Conservation (phyloP, 306 rosid species). For the Medicago arabica region DNA sequence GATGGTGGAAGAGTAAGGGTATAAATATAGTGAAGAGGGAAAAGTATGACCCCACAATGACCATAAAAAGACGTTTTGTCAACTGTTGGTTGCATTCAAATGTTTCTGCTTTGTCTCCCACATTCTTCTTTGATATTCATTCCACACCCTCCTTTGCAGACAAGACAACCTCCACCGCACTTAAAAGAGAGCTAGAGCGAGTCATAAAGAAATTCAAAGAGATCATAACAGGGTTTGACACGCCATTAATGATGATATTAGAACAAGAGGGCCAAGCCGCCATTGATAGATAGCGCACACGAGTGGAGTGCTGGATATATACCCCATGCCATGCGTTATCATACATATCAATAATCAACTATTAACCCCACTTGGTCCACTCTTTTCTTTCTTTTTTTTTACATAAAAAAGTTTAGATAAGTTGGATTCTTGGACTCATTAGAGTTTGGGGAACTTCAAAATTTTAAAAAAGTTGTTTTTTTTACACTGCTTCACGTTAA, state of each 20-base stretch:
- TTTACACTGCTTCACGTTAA: no score
- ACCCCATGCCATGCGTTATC: conserved; percentile 58
- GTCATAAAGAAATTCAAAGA: neutral
- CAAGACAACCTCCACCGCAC: conserved; percentile 56
- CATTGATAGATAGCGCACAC: conserved; percentile 75
- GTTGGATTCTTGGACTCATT: neutral
- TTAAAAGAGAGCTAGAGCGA: neutral
- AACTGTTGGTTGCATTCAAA: conserved; percentile 66
- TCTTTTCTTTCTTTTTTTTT: neutral
- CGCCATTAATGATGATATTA: conserved; percentile 13
- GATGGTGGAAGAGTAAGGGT: conserved; percentile 44
- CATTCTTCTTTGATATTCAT: conserved; percentile 51
- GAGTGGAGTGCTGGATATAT: conserved; percentile 64
- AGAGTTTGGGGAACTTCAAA: no score
- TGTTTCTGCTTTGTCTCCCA: conserved; percentile 86
- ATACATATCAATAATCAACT: conserved; percentile 31
- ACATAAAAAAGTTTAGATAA: neutral
- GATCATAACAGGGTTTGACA: neutral
- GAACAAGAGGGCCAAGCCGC: conserved; percentile 52
- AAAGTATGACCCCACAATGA: conserved; percentile 47
- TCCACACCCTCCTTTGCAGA: conserved; percentile 48
- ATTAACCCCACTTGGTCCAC: conserved; percentile 41
- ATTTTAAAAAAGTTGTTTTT: no score
- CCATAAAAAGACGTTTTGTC: conserved; percentile 65
- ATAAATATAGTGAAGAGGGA: conserved; percentile 50